phyloP scores from a whole-genome alignment of 1,139 yeast genomes.

The Tardiomyces digboiensis region DNA sequence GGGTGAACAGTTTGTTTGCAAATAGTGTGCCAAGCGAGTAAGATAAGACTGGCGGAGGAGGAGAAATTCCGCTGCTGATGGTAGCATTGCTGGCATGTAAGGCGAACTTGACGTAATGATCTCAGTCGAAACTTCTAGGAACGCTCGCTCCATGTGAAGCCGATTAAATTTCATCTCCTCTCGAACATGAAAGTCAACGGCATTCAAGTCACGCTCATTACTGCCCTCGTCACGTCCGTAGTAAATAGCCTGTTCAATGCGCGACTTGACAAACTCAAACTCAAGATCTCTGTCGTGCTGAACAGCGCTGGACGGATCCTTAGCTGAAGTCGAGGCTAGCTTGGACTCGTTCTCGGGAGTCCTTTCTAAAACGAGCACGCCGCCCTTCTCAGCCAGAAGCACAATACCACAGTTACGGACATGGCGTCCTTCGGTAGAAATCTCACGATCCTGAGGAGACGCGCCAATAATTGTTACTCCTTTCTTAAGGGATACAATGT shows the following conservation, averaged over 20 bases:
- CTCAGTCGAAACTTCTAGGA: conserved; percentile 41
- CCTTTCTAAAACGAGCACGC: conserved; percentile 54
- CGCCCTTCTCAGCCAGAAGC: conserved; percentile 48
- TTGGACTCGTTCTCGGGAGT: conserved; percentile 23
- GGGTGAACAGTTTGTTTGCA: conserved; percentile 36
- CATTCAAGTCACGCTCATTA: conserved; percentile 22
- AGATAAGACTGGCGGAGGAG: conserved; percentile 31
- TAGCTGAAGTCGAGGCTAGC: not conserved
- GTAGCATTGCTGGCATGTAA: conserved; percentile 37
- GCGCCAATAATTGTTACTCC: conserved; percentile 50
- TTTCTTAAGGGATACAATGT: conserved; percentile 46
- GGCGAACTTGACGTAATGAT: conserved; percentile 40
- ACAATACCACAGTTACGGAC: conserved; percentile 36
- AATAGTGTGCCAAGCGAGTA: conserved; percentile 37
- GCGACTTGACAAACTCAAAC: conserved; percentile 47
- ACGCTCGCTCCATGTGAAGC: conserved; percentile 39
- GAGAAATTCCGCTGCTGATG: conserved; percentile 36
- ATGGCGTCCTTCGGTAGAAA: conserved; percentile 12
- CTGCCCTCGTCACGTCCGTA: conserved; percentile 33
- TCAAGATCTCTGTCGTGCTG: conserved; percentile 13
- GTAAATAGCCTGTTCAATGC: conserved; percentile 74
- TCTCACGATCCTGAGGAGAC: conserved; percentile 40
- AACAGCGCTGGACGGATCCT: conserved; percentile 6
- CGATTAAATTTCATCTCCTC: conserved; percentile 24
- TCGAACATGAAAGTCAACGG: conserved; percentile 48